Base-by-base conservation (phyloP, 2,329 filamentous ascomycete genomes). In the Fusarium piperis region DNA sequence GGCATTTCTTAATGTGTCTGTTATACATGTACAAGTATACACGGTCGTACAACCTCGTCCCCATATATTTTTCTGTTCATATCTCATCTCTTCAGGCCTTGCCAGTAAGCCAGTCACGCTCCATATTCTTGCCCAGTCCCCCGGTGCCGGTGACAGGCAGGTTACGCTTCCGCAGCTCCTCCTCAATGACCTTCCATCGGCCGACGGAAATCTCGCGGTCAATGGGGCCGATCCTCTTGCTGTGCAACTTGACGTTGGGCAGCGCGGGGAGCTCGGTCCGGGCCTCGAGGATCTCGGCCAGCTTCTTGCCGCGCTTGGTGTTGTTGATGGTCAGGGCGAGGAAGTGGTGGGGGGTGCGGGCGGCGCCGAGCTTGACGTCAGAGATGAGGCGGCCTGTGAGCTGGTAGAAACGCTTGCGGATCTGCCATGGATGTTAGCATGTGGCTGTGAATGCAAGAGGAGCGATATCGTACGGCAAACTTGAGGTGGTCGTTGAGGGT, bases 351-450 rank as follows among this genome's bases (percentile, higher is more conserved):
- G 90, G 84, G 10, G 86, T 90, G 58, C 80, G 81, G 67, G 90
- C 84, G 48, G 85, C 83, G 56, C 84, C 82, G 67, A 97, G 87
- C 73, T 88, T 87, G 52, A 89, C 85, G 81, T 98, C 95, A 16
- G 92, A 86, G 72, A 97, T 85, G 65, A 89, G 88, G 68, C 91
- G 89, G 67, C 94, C 93, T n/a, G 92, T 95, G 67, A 97, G 86
- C 79, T 96, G 93, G 79, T 92, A 90, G 68, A 94, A 84, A 65
- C 94, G 91, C 83, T 97, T 97, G 76, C 91, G 84, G 72, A 96
- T 87, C 95, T 98, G 23, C n/a, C 6, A 48, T 35, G 20, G 6
- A 46, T 71, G 65, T 78, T 64, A 77, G 72, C 55, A 33, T 9
- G 12, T n/a, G 12, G 57, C 10, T 13, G 0, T 10, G 30, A 2